Evolutionary conservation across 2,329 filamentous ascomycete genomes (phyloP).

Genomic region (Penicillium sumatraense): DNA sequence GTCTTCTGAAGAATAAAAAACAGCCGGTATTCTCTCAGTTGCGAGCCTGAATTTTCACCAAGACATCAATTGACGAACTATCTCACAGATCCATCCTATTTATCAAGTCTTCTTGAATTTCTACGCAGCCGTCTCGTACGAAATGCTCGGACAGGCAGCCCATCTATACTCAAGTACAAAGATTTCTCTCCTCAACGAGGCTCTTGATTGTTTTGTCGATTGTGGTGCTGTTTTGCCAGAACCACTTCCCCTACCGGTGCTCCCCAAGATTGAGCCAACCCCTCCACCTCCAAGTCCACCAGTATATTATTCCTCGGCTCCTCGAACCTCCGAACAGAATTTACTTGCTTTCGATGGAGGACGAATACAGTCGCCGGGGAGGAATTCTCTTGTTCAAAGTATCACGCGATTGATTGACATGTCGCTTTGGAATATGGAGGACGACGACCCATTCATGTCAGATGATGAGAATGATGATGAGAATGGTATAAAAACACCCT

Average conservation of each 20-base stretch:
- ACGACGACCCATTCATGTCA: constrained; percentile 35
- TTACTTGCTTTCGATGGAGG: constrained; percentile 13
- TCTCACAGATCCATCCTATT: constrained; percentile 38
- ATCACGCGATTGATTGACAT: constrained; percentile 35
- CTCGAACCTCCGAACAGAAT: neutral
- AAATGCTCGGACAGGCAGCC: constrained; percentile 51
- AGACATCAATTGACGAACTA: constrained; percentile 7
- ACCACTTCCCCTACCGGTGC: constrained; percentile 9
- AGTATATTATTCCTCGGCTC: neutral
- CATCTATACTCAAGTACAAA: constrained; percentile 54
- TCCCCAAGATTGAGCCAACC: neutral
- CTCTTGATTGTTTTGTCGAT: constrained; percentile 45
- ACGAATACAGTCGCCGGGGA: constrained; percentile 10
- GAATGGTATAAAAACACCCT: no score
- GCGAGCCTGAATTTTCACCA: no score
- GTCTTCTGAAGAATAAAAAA: constrained; percentile 33
- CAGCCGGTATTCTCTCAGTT: constrained; percentile 31
- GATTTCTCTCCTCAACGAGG: constrained; percentile 44
- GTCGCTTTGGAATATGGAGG: constrained; percentile 18
- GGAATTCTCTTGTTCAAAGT: constrained; percentile 23
- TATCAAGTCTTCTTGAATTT: constrained; percentile 49
- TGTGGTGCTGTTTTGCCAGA: constrained; percentile 36
- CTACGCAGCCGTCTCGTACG: constrained; percentile 52
- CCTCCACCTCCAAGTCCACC: neutral
- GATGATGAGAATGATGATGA: constrained; percentile 6